A percentile compares a stretch with the other conserved stretches of the same genome.
Evolutionary conservation across 202 grass and related monocot genomes (phyloP).

Genomic region (Schoenoplectus triqueter): DNA sequence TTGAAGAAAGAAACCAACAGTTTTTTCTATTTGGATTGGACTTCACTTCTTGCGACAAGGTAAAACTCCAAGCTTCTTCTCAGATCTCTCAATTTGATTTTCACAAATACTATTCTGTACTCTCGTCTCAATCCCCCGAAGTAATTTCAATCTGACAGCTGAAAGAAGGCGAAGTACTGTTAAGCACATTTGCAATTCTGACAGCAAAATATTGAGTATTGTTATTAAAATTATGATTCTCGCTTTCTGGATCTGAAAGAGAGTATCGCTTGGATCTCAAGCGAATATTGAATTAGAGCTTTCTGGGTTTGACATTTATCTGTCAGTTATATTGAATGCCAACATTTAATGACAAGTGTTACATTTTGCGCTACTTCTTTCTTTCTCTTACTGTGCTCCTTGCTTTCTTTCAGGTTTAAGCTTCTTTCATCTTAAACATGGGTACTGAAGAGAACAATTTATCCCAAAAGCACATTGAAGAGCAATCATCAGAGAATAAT

Average conservation of each 20-base stretch:
- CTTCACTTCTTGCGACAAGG: slow-evolving; percentile 26
- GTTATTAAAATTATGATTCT: neutral
- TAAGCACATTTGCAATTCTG: slow-evolving; percentile 25
- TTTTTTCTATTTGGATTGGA: neutral
- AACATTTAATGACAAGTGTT: neutral
- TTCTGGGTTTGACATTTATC: slow-evolving; percentile 20
- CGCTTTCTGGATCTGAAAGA: slow-evolving; percentile 23
- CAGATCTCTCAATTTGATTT: slow-evolving; percentile 5
- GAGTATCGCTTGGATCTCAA: slow-evolving; percentile 15
- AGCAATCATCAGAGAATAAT: slow-evolving; percentile 7
- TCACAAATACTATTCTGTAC: neutral
- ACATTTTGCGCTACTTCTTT: slow-evolving; percentile 22
- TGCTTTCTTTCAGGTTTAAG: slow-evolving; percentile 28
- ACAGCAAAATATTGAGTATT: neutral
- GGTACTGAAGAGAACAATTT: slow-evolving; percentile 52
- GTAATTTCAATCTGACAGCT: slow-evolving; percentile 13
- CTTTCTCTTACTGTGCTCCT: neutral
- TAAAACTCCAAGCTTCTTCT: neutral
- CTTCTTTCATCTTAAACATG: slow-evolving; percentile 44
- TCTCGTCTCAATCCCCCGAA: neutral
- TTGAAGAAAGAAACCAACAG: neutral
- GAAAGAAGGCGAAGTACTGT: slow-evolving; percentile 5
- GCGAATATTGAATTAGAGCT: neutral
- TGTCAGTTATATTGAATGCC: slow-evolving; percentile 14
- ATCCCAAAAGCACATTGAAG: slow-evolving; percentile 29